Evolutionary conservation across 2,329 filamentous ascomycete genomes (phyloP).

Genomic region (Colletotrichum sp.): DNA sequence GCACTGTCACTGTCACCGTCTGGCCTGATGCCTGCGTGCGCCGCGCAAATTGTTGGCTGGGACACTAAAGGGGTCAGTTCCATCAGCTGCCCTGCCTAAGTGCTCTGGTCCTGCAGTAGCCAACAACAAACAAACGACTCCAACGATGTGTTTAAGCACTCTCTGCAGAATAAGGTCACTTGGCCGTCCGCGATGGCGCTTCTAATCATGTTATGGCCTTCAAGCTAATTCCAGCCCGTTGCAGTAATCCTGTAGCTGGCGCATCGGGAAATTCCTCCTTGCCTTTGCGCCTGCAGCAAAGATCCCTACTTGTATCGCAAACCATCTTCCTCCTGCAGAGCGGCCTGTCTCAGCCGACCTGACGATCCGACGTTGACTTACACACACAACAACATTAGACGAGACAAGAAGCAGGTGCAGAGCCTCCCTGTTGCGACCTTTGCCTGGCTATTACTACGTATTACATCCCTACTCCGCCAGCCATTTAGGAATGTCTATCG

Average conservation of each 20-base stretch:
- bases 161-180: neutral
- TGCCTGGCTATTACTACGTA: neutral
- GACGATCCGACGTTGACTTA: constrained; percentile 6
- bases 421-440: neutral
- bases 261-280: neutral
- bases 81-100: neutral
- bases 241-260: neutral
- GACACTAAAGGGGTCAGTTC: constrained; percentile 15
- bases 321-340: neutral
- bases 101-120: neutral
- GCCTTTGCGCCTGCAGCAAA: neutral
- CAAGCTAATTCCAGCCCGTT: neutral
- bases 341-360: neutral
- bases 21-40: constrained; percentile 2
- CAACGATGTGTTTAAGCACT: neutral
- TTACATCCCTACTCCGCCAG: neutral
- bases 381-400: neutral
- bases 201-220: neutral
- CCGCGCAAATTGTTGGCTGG: constrained; percentile 15
- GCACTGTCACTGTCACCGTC: neutral
- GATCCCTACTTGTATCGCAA: neutral
- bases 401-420: neutral
- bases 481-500: neutral
- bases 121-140: neutral
- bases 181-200: neutral